phyloP scores from a whole-genome alignment of 495 filamentous ascomycete species.

The Hypomontagnella monticulosa region DNA sequence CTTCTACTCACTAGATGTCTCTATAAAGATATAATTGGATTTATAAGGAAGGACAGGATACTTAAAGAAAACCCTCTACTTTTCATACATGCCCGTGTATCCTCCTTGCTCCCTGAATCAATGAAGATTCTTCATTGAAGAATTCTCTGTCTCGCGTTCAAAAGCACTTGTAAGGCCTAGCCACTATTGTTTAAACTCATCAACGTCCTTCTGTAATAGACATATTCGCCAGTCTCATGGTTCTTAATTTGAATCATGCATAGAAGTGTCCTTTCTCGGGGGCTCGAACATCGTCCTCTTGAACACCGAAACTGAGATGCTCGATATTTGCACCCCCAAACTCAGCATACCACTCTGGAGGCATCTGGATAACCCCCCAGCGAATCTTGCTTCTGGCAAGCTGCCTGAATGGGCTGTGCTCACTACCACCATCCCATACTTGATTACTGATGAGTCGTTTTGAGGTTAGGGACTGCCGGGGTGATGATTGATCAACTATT shows the following conservation, averaged over 20 bases:
- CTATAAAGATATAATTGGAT: too few relatives aligned
- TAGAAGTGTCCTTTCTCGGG: constrained; percentile 18
- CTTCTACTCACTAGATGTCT: too few relatives aligned
- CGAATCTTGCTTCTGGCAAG: constrained; percentile 34
- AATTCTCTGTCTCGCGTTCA: too few relatives aligned
- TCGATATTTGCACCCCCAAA: constrained; percentile 14
- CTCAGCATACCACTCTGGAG: constrained; percentile 23
- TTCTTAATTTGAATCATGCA: constrained; percentile 6
- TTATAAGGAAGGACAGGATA: too few relatives aligned
- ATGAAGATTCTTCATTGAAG: too few relatives aligned
- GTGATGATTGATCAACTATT: background rate
- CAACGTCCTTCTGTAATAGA: too few relatives aligned
- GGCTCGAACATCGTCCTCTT: constrained; percentile 24
- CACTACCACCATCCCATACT: background rate
- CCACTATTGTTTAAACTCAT: too few relatives aligned
- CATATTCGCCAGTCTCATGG: too few relatives aligned
- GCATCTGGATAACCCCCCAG: constrained; percentile 35
- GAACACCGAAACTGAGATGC: constrained; percentile 33
- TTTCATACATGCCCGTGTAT: too few relatives aligned
- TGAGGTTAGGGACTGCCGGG: constrained; percentile 8
- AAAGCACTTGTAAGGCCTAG: too few relatives aligned
- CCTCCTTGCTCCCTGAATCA: too few relatives aligned
- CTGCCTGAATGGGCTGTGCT: constrained; percentile 17
- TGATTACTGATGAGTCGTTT: constrained; percentile 11
- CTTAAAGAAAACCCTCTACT: too few relatives aligned